A percentile compares a stretch with the other conserved stretches of the same genome.
phyloP scores from a whole-genome alignment of 2,329 filamentous ascomycete genomes.

The Fusarium praegraminearum region DNA sequence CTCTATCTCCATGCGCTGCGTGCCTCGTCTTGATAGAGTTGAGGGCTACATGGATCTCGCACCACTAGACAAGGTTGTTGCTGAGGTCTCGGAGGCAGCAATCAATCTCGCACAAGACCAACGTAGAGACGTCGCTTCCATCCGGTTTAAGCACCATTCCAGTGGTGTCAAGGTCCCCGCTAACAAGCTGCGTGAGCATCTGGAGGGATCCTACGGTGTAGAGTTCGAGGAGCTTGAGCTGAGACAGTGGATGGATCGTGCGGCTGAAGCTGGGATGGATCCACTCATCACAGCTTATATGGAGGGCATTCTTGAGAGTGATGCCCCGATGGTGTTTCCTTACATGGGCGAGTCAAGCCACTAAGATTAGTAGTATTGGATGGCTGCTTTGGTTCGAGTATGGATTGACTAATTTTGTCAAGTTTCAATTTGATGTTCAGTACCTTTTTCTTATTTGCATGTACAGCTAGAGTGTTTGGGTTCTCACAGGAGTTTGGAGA shows the following conservation, averaged over 20 bases:
- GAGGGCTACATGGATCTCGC: background rate
- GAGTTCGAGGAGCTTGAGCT: background rate
- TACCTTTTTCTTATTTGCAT: background rate
- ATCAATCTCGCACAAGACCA: background rate
- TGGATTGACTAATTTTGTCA: background rate
- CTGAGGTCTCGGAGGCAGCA: background rate
- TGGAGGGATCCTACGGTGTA: background rate
- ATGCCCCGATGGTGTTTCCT: background rate
- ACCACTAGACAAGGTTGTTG: background rate
- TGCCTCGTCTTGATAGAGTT: background rate
- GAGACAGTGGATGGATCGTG: background rate
- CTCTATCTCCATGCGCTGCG: background rate
- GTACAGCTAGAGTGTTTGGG: background rate
- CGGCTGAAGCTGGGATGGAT: constrained; percentile 1
- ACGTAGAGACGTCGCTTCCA: no score
- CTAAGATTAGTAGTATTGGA: background rate
- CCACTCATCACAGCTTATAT: constrained; percentile 3
- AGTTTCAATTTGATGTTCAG: background rate
- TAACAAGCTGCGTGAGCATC: background rate
- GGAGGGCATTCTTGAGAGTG: background rate
- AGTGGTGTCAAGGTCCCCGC: background rate
- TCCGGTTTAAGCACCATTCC: background rate
- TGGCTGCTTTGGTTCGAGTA: background rate
- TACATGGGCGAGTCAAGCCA: background rate
- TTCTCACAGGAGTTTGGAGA: background rate